Percentiles rank a stretch among this genome's conserved stretches.
Evolutionary conservation across 106 monocot species (phyloP).

Genomic region (Dioscorea alata): DNA sequence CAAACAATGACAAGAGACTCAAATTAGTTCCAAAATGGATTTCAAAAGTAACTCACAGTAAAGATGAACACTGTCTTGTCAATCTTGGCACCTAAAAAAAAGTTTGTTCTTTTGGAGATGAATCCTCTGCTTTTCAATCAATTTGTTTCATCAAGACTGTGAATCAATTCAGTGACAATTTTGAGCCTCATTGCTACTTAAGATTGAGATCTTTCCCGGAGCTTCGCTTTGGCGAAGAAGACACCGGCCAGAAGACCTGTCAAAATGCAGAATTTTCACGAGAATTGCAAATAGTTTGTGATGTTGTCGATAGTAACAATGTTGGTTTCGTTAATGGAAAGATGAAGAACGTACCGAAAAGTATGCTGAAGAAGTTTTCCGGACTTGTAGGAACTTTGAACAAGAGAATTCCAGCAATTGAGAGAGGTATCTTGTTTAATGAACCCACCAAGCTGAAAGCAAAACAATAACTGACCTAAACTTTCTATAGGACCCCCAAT

Average conservation of each 20-base stretch:
- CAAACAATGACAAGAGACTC: too few relatives aligned
- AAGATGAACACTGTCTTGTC: too few relatives aligned
- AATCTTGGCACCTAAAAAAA: too few relatives aligned
- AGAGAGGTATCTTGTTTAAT: conserved; percentile 90
- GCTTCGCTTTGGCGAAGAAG: conserved; percentile 91
- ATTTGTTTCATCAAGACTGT: too few relatives aligned
- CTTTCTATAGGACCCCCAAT: too few relatives aligned
- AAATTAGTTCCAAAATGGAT: too few relatives aligned
- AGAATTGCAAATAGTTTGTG: not conserved
- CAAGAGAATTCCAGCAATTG: conserved; percentile 75
- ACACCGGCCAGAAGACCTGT: conserved; percentile 85
- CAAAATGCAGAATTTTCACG: not conserved
- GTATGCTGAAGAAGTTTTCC: conserved; percentile 74
- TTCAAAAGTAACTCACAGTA: too few relatives aligned
- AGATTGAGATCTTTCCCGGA: conserved; percentile 35
- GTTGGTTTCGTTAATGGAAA: not conserved
- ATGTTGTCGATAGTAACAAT: not conserved
- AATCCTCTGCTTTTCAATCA: too few relatives aligned
- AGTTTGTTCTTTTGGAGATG: too few relatives aligned
- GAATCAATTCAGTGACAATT: too few relatives aligned
- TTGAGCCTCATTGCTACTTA: conserved; percentile 3
- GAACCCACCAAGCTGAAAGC: conserved; percentile 80
- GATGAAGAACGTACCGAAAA: conserved; percentile 57
- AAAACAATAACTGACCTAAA: not conserved
- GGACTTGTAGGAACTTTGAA: conserved; percentile 85